Percentiles rank a stretch among this genome's conserved stretches.
These are phyloP conservation scores for Solanum virginianum DNA, from an alignment of 257 asterid species.

Conservation along the genomic window DNA sequence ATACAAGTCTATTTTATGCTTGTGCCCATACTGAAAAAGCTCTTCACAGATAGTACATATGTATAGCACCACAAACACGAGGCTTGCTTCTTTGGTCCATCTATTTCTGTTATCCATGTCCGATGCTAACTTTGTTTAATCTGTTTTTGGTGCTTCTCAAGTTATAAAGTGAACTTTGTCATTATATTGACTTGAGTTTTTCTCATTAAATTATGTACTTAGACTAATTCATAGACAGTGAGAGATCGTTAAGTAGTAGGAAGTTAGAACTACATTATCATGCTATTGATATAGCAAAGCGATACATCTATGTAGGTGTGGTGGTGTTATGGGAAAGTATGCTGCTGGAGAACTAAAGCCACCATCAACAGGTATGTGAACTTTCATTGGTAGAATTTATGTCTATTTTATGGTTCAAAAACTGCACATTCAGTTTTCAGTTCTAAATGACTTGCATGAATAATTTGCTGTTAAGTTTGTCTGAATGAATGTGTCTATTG, in stretches of 20 bases:
- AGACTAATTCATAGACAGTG: not conserved
- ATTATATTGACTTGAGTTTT: not conserved
- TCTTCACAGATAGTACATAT: not conserved
- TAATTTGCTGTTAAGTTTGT: not conserved
- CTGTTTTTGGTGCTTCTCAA: not conserved
- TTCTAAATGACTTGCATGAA: not conserved
- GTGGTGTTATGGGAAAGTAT: slow-evolving; percentile 98
- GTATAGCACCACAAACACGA: not conserved
- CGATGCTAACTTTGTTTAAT: not conserved
- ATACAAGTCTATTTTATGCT: not conserved
- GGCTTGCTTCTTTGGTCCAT: not conserved
- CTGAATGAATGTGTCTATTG: not conserved
- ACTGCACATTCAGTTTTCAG: not conserved
- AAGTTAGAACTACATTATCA: not conserved
- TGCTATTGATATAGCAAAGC: not conserved
- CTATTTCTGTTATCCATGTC: not conserved
- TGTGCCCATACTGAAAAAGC: not conserved
- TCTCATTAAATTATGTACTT: not conserved
- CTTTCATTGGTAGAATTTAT: slow-evolving; percentile 1
- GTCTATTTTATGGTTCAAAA: not conserved
- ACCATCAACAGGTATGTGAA: slow-evolving; percentile 70
- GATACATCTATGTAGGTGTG: slow-evolving; percentile 55
- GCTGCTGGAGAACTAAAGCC: slow-evolving; percentile 99
- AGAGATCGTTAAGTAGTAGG: not conserved
- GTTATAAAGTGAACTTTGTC: not conserved